Percentiles rank a stretch among this genome's conserved stretches.
These are phyloP conservation scores for Phlyctochytrium bullatum DNA, from an alignment of 192 early-diverging fungal species.

Conservation along the genomic window DNA sequence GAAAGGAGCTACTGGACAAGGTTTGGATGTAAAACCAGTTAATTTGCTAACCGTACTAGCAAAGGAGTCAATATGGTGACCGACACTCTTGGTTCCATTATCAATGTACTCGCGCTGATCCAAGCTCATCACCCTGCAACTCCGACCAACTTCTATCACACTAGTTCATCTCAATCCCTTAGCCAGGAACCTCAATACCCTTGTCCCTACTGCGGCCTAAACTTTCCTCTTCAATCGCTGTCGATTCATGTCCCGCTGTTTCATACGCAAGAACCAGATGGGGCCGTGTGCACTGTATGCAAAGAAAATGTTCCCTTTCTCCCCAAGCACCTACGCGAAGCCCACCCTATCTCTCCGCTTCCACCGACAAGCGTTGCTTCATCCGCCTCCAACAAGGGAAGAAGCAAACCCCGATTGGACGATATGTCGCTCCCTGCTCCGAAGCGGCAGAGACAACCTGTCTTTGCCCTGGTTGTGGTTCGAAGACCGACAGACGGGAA, in stretches of 20 bases:
- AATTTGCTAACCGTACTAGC: not conserved
- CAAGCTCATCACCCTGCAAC: not conserved
- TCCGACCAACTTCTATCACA: not conserved
- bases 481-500: constrained; percentile 4
- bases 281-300: constrained; percentile 15
- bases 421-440: not conserved
- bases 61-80: constrained; percentile 25
- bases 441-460: constrained; percentile 9
- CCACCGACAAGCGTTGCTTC: not conserved
- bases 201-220: constrained; percentile 13
- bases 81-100: not conserved
- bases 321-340: constrained; percentile 22
- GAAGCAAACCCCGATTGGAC: not conserved
- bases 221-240: constrained; percentile 11
- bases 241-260: constrained; percentile 22
- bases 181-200: not conserved
- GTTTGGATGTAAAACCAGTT: not conserved
- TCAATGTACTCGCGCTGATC: not conserved
- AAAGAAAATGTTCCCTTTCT: not conserved
- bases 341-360: not conserved
- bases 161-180: not conserved
- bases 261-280: constrained; percentile 26
- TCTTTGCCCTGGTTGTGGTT: constrained; percentile 30
- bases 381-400: not conserved
- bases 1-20: not conserved